Evolutionary conservation across 116 monocot species (phyloP), one percentile per base, ranked within the genome.

Genomic region (Papilionanthe hybrid): DNA sequence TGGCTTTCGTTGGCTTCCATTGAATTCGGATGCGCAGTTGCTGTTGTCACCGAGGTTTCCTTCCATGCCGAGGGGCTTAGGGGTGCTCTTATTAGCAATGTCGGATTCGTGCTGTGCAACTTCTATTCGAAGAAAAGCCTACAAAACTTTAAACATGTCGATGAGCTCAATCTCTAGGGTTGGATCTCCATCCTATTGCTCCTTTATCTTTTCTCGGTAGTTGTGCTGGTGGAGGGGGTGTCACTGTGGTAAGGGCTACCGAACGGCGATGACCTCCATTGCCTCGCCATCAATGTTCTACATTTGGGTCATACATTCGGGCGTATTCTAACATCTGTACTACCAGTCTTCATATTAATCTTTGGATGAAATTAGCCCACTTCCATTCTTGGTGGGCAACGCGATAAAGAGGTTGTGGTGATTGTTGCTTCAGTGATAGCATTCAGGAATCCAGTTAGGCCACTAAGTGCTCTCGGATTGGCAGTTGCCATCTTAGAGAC

Each of bases 351-450:
- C 91, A 19, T 91, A 91, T 78, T 84, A 86, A 80, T 86, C 91
- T 44, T 72, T 91, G 44, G 91, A 91, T 19, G 65, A 79, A 65
- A 91, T 91, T 42, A 88, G 86, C 37, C 91, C 91, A 0, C 77
- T 91, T 17, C 81, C 88, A 1, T 91, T 91, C 77, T 88, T 86
- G 1, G 88, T 91, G 5, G 91, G 91, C 30, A 91, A 91, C 77
- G 88, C 91, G 6, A 91, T 91, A 88, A 91, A 91, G 84, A 73
- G 91, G 71, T 88, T 47, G 88, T 88, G 72, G 91, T 91, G 37
- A 91, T 91, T 47, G 83, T 82, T 2, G 84, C 91, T 19, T 88
- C 91, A 1, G 76, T 91, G 37, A 10, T 91, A 3, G 86, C 86
- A 41, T 91, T 91, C 76, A 82, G 91, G 75, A 91, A 88, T 43